Conservation (phyloP, 345 rosid species). For the Reutealis trisperma region DNA sequence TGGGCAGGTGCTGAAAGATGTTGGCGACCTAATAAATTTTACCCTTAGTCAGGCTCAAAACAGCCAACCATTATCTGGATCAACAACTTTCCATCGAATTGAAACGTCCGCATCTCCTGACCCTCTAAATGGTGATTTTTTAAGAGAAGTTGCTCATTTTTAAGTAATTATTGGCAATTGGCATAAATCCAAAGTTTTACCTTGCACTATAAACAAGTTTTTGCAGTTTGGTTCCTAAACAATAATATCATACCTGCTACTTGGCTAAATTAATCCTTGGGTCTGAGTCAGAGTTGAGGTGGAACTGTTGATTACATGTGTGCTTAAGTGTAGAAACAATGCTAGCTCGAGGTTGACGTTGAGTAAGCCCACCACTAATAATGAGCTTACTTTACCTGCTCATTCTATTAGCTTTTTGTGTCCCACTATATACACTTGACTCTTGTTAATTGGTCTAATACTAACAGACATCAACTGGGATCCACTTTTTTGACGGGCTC, state of each 20-base stretch:
- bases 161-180: constrained; percentile 9
- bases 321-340: not conserved
- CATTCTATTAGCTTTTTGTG: not conserved
- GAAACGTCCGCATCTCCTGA: constrained; percentile 62
- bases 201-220: not conserved
- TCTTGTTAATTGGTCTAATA: not conserved
- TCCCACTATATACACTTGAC: not conserved
- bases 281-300: not conserved
- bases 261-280: not conserved
- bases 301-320: not conserved
- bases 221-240: not conserved
- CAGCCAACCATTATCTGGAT: constrained; percentile 69
- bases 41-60: constrained; percentile 71
- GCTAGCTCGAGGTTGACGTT: not conserved
- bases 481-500: not conserved
- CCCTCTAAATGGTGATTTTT: constrained; percentile 68
- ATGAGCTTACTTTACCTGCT: not conserved
- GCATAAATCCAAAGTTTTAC: not conserved
- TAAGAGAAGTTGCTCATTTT: constrained; percentile 11
- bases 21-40: constrained; percentile 76
- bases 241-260: not conserved
- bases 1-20: constrained; percentile 78
- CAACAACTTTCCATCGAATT: constrained; percentile 83
- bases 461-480: not conserved
- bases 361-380: not conserved